phyloP scores from a whole-genome alignment of 768 basidiomycete species.

The Auricularia sp. region DNA sequence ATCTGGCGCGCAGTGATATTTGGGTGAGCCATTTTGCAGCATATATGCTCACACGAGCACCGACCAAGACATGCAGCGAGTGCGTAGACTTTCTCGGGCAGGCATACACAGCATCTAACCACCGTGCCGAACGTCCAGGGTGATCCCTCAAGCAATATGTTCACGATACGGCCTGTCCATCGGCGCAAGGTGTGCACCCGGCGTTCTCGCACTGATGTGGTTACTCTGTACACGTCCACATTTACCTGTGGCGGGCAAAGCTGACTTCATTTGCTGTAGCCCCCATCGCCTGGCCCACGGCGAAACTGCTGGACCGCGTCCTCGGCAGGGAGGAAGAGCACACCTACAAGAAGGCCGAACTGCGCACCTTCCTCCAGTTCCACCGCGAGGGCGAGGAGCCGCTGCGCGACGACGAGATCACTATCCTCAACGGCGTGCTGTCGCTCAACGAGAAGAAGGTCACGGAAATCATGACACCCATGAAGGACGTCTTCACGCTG shows the following conservation, averaged over 20 bases:
- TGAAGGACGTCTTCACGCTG: constrained; percentile 77
- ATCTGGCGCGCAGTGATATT: neutral
- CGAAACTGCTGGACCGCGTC: constrained; percentile 66
- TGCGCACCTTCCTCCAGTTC: constrained; percentile 57
- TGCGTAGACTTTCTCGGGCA: neutral
- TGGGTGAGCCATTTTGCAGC: neutral
- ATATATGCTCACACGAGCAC: neutral
- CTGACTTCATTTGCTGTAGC: constrained; percentile 27
- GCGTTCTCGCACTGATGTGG: constrained; percentile 68
- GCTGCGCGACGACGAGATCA: constrained; percentile 71
- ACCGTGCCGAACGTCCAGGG: constrained; percentile 27
- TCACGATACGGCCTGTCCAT: constrained; percentile 69
- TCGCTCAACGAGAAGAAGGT: constrained; percentile 39
- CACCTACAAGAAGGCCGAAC: constrained; percentile 76
- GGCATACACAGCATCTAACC: no score
- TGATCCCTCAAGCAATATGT: constrained; percentile 67
- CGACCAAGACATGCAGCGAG: neutral
- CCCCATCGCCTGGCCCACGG: constrained; percentile 66
- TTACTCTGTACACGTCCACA: constrained; percentile 31
- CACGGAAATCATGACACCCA: constrained; percentile 61
- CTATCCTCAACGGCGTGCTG: constrained; percentile 45
- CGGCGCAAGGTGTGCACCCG: constrained; percentile 67
- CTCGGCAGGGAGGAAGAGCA: constrained; percentile 62
- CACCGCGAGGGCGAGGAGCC: constrained; percentile 30
- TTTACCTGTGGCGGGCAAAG: neutral